Base-by-base conservation (phyloP, 2,329 filamentous ascomycete species). In the Hirsutella thompsonii region DNA sequence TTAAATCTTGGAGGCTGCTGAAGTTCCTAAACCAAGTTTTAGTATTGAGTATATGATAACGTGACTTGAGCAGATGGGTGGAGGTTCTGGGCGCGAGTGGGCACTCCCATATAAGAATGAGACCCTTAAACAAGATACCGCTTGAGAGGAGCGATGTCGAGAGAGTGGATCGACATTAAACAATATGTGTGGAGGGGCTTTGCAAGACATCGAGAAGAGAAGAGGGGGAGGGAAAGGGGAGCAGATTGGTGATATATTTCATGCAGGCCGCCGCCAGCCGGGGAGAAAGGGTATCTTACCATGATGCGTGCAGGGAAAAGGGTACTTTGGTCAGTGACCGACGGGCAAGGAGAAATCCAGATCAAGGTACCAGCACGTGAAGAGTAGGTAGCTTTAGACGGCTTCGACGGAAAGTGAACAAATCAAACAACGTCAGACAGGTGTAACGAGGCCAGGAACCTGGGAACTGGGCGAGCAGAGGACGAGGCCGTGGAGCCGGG, bases 281-380 rank as follows among this genome's bases (percentile, higher is more conserved):
- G 56, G 52, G 51, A 60, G 52, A 51, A 56, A 53, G 55, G 55
- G 55, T 50, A 49, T 56, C 68, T 70, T 69, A 71, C 68, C 68
- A 71, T 70, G 55, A 58, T 66, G 57, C 59, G 55, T 58, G 57
- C 56, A 57, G 55, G 54, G 37, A 26, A 11, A 59, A 59, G 57
- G 55, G 55, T 59, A 55, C 55, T 59, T 57, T 55, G 52, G 55
- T 60, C 57, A 58, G 47, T 41, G 55, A 47, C 49, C 46, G 52
- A 49, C 49, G 51, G 50, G 53, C 52, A 50, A 51, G 52, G 53
- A 52, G 53, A 51, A 54, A 50, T 52, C 49, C 53, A 52, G 43
- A 50, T 55, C 49, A 49, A 59, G 49, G 60, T 62, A 61, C 60
- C 55, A 51, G 52, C 55, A 54, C 54, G 53, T 58, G 57, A 55